phyloP scores from a whole-genome alignment of 2,329 filamentous ascomycete genomes.

The Cladosporium colombiae region DNA sequence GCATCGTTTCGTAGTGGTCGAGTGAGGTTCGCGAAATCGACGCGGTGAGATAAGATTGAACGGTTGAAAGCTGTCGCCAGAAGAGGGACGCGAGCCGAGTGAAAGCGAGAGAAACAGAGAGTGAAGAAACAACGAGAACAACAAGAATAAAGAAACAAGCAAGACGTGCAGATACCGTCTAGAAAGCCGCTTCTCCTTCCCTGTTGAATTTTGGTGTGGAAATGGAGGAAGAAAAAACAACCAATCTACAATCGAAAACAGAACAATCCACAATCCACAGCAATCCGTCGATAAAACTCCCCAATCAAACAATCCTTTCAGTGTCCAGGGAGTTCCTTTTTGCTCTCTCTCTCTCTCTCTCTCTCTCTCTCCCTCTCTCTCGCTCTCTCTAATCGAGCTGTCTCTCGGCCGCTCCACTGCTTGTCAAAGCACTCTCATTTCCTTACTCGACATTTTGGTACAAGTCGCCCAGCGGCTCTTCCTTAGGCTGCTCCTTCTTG shows the following conservation, averaged over 20 bases:
- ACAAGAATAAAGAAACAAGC: neutral
- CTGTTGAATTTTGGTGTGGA: neutral
- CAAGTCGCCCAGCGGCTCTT: slow-evolving; percentile 32
- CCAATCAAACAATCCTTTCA: neutral
- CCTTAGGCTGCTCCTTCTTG: slow-evolving; percentile 29
- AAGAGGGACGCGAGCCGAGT: neutral
- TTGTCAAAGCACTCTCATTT: neutral
- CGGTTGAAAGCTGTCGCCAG: neutral
- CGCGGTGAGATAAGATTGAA: neutral
- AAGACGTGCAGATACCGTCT: slow-evolving; percentile 14
- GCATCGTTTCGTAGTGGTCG: too few species aligned
- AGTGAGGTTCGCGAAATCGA: too few species aligned
- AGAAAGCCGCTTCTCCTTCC: neutral
- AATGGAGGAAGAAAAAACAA: neutral
- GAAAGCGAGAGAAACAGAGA: neutral
- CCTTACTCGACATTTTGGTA: slow-evolving; percentile 24
- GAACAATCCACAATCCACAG: neutral
- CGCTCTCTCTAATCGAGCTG: neutral
- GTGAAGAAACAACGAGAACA: neutral
- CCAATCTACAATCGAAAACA: neutral
- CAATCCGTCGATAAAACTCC: neutral
- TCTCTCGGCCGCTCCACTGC: neutral
- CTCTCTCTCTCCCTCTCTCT: neutral
- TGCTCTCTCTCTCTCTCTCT: too few species aligned
- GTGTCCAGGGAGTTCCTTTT: neutral